These are phyloP conservation scores for Alopecurus myosuroides DNA, from an alignment of 176 grass and related monocot species.

Conservation along the genomic window DNA sequence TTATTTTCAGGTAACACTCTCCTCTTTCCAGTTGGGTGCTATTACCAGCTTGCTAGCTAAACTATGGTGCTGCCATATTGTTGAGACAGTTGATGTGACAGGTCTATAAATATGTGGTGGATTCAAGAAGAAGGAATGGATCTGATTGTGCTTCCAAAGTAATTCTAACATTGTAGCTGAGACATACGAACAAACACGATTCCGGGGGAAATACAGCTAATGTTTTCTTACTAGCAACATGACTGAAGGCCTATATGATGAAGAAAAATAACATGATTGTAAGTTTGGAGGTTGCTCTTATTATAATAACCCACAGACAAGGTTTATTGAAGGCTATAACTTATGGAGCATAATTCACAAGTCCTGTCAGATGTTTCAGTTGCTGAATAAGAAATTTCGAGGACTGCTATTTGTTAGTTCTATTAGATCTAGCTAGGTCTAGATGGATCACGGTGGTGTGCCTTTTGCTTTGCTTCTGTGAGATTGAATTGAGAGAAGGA, in stretches of 20 bases:
- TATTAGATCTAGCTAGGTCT: too few relatives aligned
- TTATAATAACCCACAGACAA: background rate
- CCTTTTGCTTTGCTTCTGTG: too few relatives aligned
- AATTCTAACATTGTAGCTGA: background rate
- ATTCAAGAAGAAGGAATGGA: background rate
- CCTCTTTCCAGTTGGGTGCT: background rate
- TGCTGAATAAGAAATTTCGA: background rate
- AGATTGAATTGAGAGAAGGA: too few relatives aligned
- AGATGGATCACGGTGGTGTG: too few relatives aligned
- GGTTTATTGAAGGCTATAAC: too few relatives aligned
- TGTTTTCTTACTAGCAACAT: background rate
- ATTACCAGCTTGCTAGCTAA: background rate
- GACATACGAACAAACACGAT: background rate
- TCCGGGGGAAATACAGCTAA: background rate
- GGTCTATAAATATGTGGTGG: background rate
- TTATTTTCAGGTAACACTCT: conserved; percentile 27
- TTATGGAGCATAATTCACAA: too few relatives aligned
- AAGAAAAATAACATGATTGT: background rate
- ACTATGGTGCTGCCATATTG: background rate
- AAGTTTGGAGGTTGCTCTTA: background rate
- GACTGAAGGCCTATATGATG: background rate
- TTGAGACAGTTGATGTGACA: conserved; percentile 1
- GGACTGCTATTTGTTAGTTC: background rate
- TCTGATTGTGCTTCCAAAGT: background rate
- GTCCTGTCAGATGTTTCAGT: too few relatives aligned